A percentile compares a stretch with the other conserved stretches of the same genome.
Conservation (phyloP, 495 filamentous ascomycete species). For the Xylaria bambusicola region DNA sequence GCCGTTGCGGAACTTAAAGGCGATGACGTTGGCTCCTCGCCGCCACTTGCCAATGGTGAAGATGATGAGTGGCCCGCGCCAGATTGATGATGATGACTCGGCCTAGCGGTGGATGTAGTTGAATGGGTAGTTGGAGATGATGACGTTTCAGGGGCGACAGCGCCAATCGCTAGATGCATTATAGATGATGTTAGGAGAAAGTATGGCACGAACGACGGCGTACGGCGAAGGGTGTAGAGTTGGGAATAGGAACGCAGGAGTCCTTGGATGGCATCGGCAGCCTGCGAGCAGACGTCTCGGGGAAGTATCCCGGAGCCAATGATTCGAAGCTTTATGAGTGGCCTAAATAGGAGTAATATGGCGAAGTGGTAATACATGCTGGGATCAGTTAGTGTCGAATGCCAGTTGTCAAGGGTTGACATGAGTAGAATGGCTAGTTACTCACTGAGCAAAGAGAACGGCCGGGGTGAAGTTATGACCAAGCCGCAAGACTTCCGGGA, state of each 20-base stretch:
- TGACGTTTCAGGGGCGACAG: constrained; percentile 24
- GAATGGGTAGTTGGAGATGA: constrained; percentile 23
- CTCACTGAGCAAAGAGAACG: constrained; percentile 66
- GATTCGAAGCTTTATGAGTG: constrained; percentile 63
- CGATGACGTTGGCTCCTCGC: constrained; percentile 28
- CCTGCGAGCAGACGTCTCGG: constrained; percentile 62
- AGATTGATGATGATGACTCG: constrained; percentile 14
- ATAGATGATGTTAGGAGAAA: constrained; percentile 60
- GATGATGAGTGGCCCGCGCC: constrained; percentile 22
- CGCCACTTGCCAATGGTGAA: constrained; percentile 24
- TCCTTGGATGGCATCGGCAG: constrained; percentile 61
- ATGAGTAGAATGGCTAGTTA: not conserved
- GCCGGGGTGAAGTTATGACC: constrained; percentile 61
- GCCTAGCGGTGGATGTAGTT: constrained; percentile 30
- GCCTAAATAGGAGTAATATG: constrained; percentile 64
- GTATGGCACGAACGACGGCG: constrained; percentile 60
- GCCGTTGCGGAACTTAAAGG: constrained; percentile 26
- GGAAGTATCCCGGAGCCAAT: constrained; percentile 59
- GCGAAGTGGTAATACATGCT: constrained; percentile 70
- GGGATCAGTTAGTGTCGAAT: constrained; percentile 15
- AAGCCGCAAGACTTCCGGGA: constrained; percentile 60
- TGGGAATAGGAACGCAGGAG: constrained; percentile 59
- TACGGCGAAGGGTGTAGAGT: constrained; percentile 59
- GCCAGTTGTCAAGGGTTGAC: constrained; percentile 3
- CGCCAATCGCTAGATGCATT: constrained; percentile 58